A percentile compares a stretch with the other conserved stretches of the same genome.
Conservation (phyloP, 169 alveolate genomes). For the Plasmodium inui region DNA sequence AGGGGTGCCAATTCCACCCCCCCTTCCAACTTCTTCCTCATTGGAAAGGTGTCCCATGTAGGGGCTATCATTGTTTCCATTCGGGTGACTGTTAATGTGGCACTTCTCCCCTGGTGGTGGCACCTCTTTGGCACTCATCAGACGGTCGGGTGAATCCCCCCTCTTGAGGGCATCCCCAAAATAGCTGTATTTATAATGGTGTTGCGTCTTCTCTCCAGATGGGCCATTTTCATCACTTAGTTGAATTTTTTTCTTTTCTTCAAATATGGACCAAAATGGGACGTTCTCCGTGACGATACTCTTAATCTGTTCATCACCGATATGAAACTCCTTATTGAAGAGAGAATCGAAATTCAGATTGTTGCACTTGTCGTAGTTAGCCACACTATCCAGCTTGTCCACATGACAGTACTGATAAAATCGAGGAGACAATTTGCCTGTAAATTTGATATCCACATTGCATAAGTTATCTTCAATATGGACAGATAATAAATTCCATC, state of each 20-base stretch:
- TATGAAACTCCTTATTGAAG: constrained; percentile 1
- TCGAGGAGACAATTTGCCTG: constrained; percentile 70
- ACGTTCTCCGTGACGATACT: constrained; percentile 41
- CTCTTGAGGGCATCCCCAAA: not conserved
- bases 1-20: too few relatives aligned
- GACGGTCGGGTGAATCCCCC: not conserved
- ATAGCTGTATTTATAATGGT: constrained; percentile 25
- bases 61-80: not conserved
- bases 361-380: constrained; percentile 11
- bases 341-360: constrained; percentile 55
- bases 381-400: constrained; percentile 1
- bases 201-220: not conserved
- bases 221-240: not conserved
- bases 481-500: constrained; percentile 48
- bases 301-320: constrained; percentile 40
- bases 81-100: not conserved
- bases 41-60: not conserved
- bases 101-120: not conserved
- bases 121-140: not conserved
- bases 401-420: constrained; percentile 56
- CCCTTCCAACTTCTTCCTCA: not conserved
- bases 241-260: constrained; percentile 68
- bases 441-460: constrained; percentile 69
- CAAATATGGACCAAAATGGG: constrained; percentile 63
- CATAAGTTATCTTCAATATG: constrained; percentile 68